These are phyloP conservation scores for Ophiognomonia clavigignenti-juglandacearum DNA, from an alignment of 2,329 filamentous ascomycete species.

Conservation along the genomic window DNA sequence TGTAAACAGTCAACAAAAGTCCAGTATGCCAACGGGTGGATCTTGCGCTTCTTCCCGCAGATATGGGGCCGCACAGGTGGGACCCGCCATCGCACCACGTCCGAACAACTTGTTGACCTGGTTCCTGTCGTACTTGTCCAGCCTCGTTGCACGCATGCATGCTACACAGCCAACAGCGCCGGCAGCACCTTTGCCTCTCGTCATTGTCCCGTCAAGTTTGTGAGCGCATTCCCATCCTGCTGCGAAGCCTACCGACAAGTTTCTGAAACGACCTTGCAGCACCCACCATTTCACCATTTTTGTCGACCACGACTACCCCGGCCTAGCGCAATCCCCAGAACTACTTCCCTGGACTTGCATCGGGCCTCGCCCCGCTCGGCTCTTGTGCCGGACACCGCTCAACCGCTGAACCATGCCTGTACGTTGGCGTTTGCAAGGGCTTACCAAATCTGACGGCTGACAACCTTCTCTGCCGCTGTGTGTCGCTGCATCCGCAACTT, in stretches of 20 bases:
- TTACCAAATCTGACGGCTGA: background rate
- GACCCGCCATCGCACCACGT: background rate
- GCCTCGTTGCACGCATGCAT: background rate
- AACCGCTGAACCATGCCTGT: background rate
- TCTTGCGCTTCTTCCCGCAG: constrained; percentile 6
- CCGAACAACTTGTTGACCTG: background rate
- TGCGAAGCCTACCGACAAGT: no score
- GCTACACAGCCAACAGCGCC: background rate
- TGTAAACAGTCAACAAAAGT: background rate
- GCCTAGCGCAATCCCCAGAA: background rate
- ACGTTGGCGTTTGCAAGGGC: background rate
- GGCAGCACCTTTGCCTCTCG: background rate
- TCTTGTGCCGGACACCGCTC: constrained; percentile 7
- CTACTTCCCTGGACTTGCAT: background rate
- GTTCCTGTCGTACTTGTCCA: background rate
- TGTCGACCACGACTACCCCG: background rate
- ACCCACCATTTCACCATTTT: no score
- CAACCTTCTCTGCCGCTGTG: background rate
- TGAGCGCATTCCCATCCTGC: no score
- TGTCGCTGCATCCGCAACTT: background rate
- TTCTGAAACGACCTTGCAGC: no score
- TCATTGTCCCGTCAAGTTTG: background rate
- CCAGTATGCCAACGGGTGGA: constrained; percentile 4
- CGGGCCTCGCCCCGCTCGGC: constrained; percentile 8
- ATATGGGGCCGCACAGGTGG: constrained; percentile 7